Conservation (phyloP, 257 asterid species). For the Primulina tabacum region DNA sequence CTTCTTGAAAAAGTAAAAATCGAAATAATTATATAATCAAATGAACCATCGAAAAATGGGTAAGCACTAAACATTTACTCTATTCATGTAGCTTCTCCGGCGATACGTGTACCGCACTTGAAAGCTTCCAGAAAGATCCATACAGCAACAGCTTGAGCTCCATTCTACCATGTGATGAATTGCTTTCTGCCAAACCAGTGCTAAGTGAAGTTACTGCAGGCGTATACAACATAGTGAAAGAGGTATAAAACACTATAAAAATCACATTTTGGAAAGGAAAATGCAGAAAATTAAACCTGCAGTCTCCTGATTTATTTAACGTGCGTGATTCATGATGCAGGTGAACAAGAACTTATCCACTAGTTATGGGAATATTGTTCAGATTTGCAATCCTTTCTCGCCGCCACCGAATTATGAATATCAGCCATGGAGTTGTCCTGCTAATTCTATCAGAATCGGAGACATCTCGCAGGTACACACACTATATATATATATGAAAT, state of each 20-base stretch:
- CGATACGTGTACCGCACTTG: slow-evolving; percentile 75
- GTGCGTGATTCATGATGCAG: slow-evolving; percentile 35
- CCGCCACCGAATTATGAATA: slow-evolving; percentile 59
- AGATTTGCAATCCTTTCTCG: slow-evolving; percentile 89
- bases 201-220: slow-evolving; percentile 51
- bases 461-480: slow-evolving; percentile 50
- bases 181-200: slow-evolving; percentile 54
- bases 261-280: background rate
- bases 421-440: slow-evolving; percentile 54
- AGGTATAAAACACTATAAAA: slow-evolving; percentile 32
- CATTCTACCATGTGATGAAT: slow-evolving; percentile 71
- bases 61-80: background rate
- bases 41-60: background rate
- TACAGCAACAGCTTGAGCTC: slow-evolving; percentile 82
- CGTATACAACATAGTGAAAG: slow-evolving; percentile 50
- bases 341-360: slow-evolving; percentile 61
- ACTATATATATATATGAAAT: no score
- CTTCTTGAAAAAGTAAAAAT: slow-evolving; percentile 56
- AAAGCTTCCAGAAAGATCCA: slow-evolving; percentile 65
- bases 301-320: background rate
- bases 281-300: background rate
- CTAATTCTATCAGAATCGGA: slow-evolving; percentile 50
- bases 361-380: slow-evolving; percentile 52
- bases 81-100: slow-evolving; percentile 52
- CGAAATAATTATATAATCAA: background rate